Conservation (phyloP, 1,284 basidiomycete species). For the Papiliotrema fonsecae region DNA sequence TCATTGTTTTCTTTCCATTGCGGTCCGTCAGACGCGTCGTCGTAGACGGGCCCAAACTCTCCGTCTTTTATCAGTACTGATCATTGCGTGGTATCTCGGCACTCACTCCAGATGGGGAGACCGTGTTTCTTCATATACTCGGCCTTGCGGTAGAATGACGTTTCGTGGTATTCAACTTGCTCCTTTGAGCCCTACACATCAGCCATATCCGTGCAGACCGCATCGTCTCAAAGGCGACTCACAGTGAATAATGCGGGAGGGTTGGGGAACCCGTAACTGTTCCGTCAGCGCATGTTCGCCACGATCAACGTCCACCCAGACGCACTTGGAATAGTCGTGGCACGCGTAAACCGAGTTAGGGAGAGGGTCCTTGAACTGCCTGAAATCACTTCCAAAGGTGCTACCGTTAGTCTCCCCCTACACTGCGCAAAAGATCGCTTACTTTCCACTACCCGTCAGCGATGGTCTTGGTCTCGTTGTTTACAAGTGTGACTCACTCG, state of each 20-base stretch:
- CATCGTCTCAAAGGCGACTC: slow-evolving; percentile 2
- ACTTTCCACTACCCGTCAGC: slow-evolving; percentile 3
- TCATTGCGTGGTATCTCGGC: too few relatives aligned
- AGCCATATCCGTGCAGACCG: neutral
- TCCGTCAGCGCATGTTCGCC: neutral
- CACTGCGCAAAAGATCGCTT: neutral
- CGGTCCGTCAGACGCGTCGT: slow-evolving; percentile 27
- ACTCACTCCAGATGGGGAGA: slow-evolving; percentile 21
- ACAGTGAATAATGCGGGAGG: slow-evolving; percentile 52
- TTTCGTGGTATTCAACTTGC: slow-evolving; percentile 52
- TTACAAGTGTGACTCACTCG: slow-evolving; percentile 15
- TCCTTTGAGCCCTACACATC: slow-evolving; percentile 40
- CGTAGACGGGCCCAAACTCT: slow-evolving; percentile 56
- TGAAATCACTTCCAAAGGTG: slow-evolving; percentile 70
- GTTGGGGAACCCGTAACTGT: slow-evolving; percentile 58
- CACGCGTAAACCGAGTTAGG: slow-evolving; percentile 67
- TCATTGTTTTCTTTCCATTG: slow-evolving; percentile 61
- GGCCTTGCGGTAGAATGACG: slow-evolving; percentile 58
- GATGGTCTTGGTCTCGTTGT: neutral
- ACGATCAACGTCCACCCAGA: neutral
- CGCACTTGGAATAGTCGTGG: slow-evolving; percentile 60
- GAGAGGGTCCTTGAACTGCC: slow-evolving; percentile 52
- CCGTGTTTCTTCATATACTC: slow-evolving; percentile 22
- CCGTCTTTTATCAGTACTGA: too few relatives aligned
- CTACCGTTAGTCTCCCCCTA: slow-evolving; percentile 42